Conservation (phyloP, 2,329 filamentous ascomycete species). For the Alternaria alternata region DNA sequence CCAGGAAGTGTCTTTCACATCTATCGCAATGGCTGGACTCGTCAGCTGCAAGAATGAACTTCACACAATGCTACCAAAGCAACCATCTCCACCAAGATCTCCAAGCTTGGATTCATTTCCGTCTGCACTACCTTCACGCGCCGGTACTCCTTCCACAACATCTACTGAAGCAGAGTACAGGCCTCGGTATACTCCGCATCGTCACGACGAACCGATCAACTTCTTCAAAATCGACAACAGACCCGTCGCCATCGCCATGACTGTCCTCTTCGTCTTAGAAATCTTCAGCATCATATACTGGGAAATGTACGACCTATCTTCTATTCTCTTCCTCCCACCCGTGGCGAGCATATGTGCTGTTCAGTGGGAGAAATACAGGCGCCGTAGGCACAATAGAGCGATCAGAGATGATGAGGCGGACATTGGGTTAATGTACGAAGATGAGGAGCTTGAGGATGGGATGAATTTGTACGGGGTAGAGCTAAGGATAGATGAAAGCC, state of each 20-base stretch:
- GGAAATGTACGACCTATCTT: neutral
- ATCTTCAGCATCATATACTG: neutral
- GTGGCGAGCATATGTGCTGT: neutral
- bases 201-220: neutral
- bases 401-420: neutral
- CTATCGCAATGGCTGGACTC: no score
- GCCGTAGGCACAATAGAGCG: neutral
- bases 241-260: neutral
- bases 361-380: neutral
- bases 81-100: neutral
- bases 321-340: neutral
- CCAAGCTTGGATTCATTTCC: neutral
- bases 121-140: neutral
- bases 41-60: neutral
- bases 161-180: neutral
- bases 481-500: neutral
- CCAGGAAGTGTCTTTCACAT: no score
- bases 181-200: neutral
- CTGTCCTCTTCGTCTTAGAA: neutral
- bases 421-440: neutral
- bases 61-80: neutral
- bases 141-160: neutral
- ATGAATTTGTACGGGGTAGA: neutral
- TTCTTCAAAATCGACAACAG: neutral
- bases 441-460: neutral